Evolutionary conservation across 192 early-diverging fungal species (phyloP), one percentile per base, ranked within the genome.

Genomic region (Haplosporangium gracile): DNA sequence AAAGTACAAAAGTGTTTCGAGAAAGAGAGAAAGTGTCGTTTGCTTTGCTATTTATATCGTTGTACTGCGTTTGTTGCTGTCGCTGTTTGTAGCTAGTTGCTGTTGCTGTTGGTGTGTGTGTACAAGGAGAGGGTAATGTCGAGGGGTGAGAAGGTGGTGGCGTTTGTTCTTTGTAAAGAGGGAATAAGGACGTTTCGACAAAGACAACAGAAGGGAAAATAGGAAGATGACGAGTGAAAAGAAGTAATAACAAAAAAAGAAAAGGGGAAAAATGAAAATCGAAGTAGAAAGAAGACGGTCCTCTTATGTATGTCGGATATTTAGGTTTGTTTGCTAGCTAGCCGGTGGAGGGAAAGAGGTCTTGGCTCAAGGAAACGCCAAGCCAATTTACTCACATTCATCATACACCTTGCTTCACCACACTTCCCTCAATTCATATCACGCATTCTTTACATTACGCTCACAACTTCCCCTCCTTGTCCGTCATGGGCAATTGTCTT

Each of bases 331-430:
- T 45, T 15, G 43, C 15, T 2, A 10, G 43, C 32, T 75, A 18
- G 72, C 72, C 20, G 40, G 38, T 42, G 40, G 13, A 71, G 43
- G 42, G 13, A 36, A 36, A 13, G 43, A 45, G 15, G 74, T 57
- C 74, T 76, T 76, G 74, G 55, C 74, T 76, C 60, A 65, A 32
- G 60, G 60, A 65, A 65, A 65, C 29, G 60, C 60, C 60, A 65
- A 65, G 60, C 60, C 69, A 70, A 40, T 70, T 70, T 70, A 24
- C 32, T 70, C 32, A n/a, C 24, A 5, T 6, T 36, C 68, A 20
- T 36, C 68, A 20, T 5, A 26, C 68, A 20, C 68, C 40, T 24
- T 22, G 9, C 11, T 24, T 36, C 32, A 32, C 36, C n/a, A n/a
- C 68, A 39, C 69, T 5, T 5, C 32, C 11, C 29, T 40, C 43